Evolutionary conservation across 1,284 basidiomycete species (phyloP).

Genomic region (Boletus nobilissimus): DNA sequence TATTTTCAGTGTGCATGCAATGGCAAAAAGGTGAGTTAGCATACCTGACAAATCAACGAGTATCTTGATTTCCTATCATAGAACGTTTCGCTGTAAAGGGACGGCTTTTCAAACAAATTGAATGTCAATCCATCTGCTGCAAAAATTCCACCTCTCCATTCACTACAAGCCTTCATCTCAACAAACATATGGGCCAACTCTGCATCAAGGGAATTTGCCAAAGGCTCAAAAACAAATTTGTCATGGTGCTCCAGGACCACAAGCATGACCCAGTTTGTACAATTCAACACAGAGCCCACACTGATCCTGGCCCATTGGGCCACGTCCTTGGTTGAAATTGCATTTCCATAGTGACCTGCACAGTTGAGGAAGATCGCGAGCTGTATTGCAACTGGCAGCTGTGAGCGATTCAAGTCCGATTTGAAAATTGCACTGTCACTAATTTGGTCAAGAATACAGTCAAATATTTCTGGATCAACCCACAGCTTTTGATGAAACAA

Average conservation of each 20-base stretch:
- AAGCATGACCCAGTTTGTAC: background rate
- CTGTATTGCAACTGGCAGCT: background rate
- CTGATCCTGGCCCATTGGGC: background rate
- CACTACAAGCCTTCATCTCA: no score
- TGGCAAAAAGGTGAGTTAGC: no score
- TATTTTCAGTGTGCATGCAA: no score
- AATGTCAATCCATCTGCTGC: no score
- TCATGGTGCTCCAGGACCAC: background rate
- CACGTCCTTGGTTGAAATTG: background rate
- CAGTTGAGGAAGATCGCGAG: background rate
- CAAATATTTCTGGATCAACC: constrained; percentile 4
- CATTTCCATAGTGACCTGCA: background rate
- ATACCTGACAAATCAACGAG: no score
- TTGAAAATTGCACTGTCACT: background rate
- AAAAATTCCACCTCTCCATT: no score
- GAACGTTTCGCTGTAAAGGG: no score
- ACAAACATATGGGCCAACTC: background rate
- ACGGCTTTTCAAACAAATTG: no score
- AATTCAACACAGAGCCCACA: background rate
- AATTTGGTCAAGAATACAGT: background rate
- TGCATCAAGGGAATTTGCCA: background rate
- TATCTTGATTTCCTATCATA: no score
- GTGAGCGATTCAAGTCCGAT: background rate
- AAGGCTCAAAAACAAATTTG: background rate
- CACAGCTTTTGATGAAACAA: background rate